Evolutionary conservation across 2,329 filamentous ascomycete genomes (phyloP).

Genomic region (Neopestalotiopsis clavispora): DNA sequence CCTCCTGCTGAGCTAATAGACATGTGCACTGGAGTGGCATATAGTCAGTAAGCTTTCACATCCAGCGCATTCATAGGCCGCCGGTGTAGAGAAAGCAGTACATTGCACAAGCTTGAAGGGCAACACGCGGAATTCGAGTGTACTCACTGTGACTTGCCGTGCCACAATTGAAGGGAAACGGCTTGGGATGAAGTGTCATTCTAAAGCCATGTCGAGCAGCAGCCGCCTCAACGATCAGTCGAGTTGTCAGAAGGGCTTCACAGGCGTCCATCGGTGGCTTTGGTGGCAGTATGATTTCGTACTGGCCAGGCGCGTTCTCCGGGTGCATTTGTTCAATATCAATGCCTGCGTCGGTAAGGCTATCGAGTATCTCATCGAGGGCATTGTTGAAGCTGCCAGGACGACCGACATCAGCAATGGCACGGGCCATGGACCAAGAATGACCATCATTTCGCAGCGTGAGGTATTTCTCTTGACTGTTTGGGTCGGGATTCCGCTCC

Average conservation of each 20-base stretch:
- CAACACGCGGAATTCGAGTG: not conserved
- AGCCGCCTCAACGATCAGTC: slow-evolving; percentile 70
- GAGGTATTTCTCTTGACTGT: slow-evolving; percentile 37
- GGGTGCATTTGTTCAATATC: slow-evolving; percentile 75
- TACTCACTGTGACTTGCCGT: slow-evolving; percentile 64
- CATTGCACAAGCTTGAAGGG: slow-evolving; percentile 28
- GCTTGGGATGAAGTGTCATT: slow-evolving; percentile 77
- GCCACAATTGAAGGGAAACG: slow-evolving; percentile 60
- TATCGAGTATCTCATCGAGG: slow-evolving; percentile 68
- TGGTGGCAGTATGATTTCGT: slow-evolving; percentile 74
- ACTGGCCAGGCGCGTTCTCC: slow-evolving; percentile 76
- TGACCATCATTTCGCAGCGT: slow-evolving; percentile 65
- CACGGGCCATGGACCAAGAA: slow-evolving; percentile 71
- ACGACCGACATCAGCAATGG: slow-evolving; percentile 60
- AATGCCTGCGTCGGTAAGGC: slow-evolving; percentile 66
- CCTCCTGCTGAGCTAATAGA: slow-evolving; percentile 57
- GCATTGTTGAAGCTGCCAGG: slow-evolving; percentile 53
- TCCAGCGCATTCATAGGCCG: too few species aligned
- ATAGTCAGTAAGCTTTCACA: not conserved
- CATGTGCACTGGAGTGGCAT: slow-evolving; percentile 56
- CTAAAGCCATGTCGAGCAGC: slow-evolving; percentile 66
- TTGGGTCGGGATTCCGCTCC: slow-evolving; percentile 43
- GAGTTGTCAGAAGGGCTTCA: slow-evolving; percentile 72
- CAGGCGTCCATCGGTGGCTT: slow-evolving; percentile 68
- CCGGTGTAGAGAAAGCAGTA: not conserved